Percentiles rank a stretch among this genome's conserved stretches.
These are phyloP conservation scores for Lolium rigidum DNA, from an alignment of 176 grass and related monocot species.

Conservation along the genomic window DNA sequence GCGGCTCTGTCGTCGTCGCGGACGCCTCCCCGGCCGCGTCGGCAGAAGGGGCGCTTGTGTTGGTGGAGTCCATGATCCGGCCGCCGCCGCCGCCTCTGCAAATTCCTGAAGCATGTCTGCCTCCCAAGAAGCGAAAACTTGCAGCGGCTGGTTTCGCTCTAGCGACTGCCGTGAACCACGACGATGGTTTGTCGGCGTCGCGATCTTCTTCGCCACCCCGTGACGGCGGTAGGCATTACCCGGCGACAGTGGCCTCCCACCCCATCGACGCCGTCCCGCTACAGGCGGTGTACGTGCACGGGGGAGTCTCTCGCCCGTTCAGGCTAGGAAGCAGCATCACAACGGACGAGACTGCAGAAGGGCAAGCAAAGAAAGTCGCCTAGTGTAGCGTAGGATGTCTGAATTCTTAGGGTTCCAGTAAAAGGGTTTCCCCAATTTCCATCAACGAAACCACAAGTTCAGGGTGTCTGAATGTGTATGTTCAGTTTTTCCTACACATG, in stretches of 20 bases:
- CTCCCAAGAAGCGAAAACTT: background rate
- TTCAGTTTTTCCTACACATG: background rate
- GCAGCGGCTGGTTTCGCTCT: background rate
- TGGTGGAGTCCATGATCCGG: background rate
- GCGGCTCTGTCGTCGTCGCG: background rate
- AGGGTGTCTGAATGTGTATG: background rate
- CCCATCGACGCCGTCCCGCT: background rate
- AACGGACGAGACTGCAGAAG: background rate
- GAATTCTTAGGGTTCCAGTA: too few relatives aligned
- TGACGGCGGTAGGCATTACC: too few relatives aligned
- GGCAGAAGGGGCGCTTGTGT: background rate
- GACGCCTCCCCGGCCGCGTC: background rate
- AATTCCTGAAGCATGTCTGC: background rate
- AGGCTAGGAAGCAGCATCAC: background rate
- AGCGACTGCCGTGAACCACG: background rate
- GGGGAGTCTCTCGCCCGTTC: background rate
- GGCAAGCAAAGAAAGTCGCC: background rate
- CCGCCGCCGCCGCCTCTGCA: background rate
- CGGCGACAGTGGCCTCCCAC: background rate
- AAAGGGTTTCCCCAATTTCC: too few relatives aligned
- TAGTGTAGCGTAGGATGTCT: background rate
- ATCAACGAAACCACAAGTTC: too few relatives aligned
- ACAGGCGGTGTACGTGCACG: background rate
- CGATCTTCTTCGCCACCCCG: background rate
- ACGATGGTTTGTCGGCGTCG: too few relatives aligned